Evolutionary conservation across 2,329 filamentous ascomycete species (phyloP), one percentile per base, ranked within the genome.

Genomic region (Fusarium nematophilum): DNA sequence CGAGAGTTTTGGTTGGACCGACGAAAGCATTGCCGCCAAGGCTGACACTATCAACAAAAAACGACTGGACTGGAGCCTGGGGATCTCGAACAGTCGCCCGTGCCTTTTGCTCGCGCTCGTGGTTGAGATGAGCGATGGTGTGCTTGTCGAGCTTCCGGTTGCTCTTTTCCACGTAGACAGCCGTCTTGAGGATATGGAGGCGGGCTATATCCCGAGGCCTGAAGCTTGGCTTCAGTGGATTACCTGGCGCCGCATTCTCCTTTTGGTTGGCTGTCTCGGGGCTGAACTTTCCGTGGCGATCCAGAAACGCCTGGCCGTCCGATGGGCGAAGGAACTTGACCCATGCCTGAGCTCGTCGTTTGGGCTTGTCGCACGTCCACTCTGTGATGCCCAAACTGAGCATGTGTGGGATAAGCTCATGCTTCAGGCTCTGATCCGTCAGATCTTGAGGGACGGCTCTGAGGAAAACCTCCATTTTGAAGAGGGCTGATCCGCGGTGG

Each of bases 11-110:
- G 5, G 55, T 23, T 1, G 37, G 21, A 0, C 69, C 47, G 2
- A 66, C 44, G 45, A 81, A 85, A 7, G 77, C 68, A 59, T 81
- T 81, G 37, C 82, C 78, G 2, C 85, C 84, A 48, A 81, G 84
- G 7, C 73, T 74, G 25, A 83, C 52, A 3, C 45, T 29, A 7
- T 7, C 48, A 47, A 70, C 30, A 5, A 10, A n/a, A 33, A 72
- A 67, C 1, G 42, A 33, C 15, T 63, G 57, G 3, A 40, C 70
- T 42, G 40, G 73, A 53, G 30, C 36, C 3, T 65, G 55, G 57
- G 54, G 15, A 64, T 59, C 51, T 14, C 42, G 55, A 2, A 44
- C n/a, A 39, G 36, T 13, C 11, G 33, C 18, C 2, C 23, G 18
- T 9, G 38, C 40, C 9, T 70, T 63, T 38, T 72, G 59, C 14